Evolutionary conservation across 2,329 filamentous ascomycete genomes (phyloP).

Genomic region (Colletotrichum sp.): DNA sequence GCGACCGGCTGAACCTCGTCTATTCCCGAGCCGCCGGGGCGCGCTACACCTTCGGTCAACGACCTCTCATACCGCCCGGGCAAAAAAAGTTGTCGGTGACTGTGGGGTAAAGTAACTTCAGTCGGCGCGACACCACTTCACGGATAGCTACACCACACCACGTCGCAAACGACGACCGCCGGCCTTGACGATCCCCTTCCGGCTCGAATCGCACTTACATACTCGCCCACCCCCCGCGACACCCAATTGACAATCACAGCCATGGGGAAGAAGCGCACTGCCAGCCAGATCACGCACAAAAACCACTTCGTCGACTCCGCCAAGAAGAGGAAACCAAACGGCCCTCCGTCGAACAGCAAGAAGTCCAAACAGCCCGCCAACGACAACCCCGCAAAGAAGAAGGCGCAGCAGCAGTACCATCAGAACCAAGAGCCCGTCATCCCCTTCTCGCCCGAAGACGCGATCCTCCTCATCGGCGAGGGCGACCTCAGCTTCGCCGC

Average conservation of each 20-base stretch:
- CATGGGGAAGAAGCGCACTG: slow-evolving; percentile 48
- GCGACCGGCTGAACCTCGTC: slow-evolving; percentile 18
- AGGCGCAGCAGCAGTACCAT: slow-evolving; percentile 24
- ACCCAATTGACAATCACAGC: neutral
- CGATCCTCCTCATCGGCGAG: slow-evolving; percentile 79
- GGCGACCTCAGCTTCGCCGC: slow-evolving; percentile 81
- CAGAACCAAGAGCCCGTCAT: slow-evolving; percentile 56
- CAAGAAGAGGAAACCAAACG: slow-evolving; percentile 17
- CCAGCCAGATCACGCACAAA: slow-evolving; percentile 28
- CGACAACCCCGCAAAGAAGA: slow-evolving; percentile 16
- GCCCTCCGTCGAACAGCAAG: slow-evolving; percentile 4
- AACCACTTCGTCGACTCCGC: slow-evolving; percentile 16
- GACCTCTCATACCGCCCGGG: neutral
- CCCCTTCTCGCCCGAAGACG: slow-evolving; percentile 69
- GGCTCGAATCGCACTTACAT: neutral
- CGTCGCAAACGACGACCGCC: neutral
- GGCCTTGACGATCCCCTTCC: neutral
- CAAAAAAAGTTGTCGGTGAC: slow-evolving; percentile 11
- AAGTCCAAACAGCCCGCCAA: slow-evolving; percentile 21
- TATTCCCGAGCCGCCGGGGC: slow-evolving; percentile 19
- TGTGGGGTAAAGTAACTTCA: slow-evolving; percentile 7
- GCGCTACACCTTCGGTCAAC: slow-evolving; percentile 11
- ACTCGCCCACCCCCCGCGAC: neutral
- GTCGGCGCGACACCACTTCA: neutral
- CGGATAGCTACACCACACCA: slow-evolving; percentile 11